Conservation (phyloP, 208 protist species). For the Acanthamoeba royreba region DNA sequence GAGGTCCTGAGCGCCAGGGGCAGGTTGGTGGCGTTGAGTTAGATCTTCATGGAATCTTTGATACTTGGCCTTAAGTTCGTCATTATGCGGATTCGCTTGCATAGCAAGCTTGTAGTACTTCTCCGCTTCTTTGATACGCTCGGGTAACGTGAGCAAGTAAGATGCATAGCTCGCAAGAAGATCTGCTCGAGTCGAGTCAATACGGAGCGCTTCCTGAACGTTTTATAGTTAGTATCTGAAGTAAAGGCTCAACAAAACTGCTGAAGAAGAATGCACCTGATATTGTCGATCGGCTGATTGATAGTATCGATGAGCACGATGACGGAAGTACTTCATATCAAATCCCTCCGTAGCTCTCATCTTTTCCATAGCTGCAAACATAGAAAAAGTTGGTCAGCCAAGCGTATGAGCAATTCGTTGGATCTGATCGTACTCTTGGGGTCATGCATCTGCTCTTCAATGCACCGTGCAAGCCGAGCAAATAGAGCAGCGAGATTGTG, state of each 20-base stretch:
- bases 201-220: conserved; percentile 27
- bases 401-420: not conserved
- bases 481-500: conserved; percentile 11
- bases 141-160: not conserved
- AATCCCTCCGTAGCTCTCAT: not conserved
- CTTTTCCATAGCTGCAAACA: not conserved
- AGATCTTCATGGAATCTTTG: not conserved
- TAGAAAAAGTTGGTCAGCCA: not conserved
- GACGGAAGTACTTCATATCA: conserved; percentile 16
- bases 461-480: not conserved
- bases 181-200: conserved; percentile 1
- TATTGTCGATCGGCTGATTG: conserved; percentile 1
- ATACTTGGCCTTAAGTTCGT: conserved; percentile 1
- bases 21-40: not conserved
- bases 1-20: not conserved
- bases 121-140: not conserved
- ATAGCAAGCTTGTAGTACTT: conserved; percentile 36
- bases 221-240: not conserved
- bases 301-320: conserved; percentile 20
- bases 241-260: not conserved
- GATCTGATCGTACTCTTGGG: not conserved
- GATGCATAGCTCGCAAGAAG: not conserved
- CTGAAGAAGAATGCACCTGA: not conserved
- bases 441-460: conserved; percentile 33
- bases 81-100: conserved; percentile 25